Base-by-base conservation (phyloP, 2,329 filamentous ascomycete species). In the Nemania serpens region DNA sequence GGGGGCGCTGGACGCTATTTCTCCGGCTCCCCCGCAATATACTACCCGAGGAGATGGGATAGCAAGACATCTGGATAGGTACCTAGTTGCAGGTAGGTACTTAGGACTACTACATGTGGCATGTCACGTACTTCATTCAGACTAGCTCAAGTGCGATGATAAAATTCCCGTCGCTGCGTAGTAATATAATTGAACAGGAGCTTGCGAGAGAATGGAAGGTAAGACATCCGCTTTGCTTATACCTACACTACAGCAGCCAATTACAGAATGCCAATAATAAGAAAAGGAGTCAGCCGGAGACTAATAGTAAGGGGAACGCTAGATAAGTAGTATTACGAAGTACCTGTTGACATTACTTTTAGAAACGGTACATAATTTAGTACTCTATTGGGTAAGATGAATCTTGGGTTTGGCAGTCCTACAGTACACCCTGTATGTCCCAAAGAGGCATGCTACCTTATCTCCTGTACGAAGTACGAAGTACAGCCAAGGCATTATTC, bases 391-490 rank as follows among this genome's bases (percentile, higher is more conserved):
- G n/a, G 53, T 56, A 61, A 61, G 53, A 29, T 29, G 25, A 29
- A 29, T 3, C 25, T 29, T 3, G 25, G 4, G 25, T 29, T 29
- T 29, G 25, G 25, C 25, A 29, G 3, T 29, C 25, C 25, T 29
- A 29, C 25, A 29, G 4, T 29, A 29, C 4, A 29, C 25, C 25
- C 25, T 29, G 4, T 55, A 55, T 59, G 47, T 39, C 61, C 55
- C 22, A 53, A 65, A 61, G 47, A 58, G 60, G 63, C 57, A 65
- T 58, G 60, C 60, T 63, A 50, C 53, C 37, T 65, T 60, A 62
- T 63, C 25, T 29, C 7, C 25, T 7, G 3, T 29, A n/a, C 59
- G 55, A 47, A n/a, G 41, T 25, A 42, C n/a, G 43, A 7, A 5
- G 50, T 18, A 37, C 18, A 33, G 25, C 25, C 25, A 29, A 29